These are phyloP conservation scores for Gnetum montanum DNA, from an alignment of 75 land plant species.

Conservation along the genomic window DNA sequence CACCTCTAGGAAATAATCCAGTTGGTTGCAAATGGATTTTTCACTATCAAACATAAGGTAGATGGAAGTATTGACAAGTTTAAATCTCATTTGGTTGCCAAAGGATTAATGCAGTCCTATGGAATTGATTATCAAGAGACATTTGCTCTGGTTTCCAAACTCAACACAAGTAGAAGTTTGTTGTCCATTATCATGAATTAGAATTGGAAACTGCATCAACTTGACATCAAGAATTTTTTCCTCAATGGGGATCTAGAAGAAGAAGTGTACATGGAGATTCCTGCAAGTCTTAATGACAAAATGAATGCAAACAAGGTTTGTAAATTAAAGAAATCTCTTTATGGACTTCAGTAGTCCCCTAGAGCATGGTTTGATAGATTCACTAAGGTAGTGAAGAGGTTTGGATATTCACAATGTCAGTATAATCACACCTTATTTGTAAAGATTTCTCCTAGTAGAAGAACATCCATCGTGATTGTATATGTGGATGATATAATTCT, in stretches of 20 bases:
- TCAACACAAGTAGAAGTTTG: neutral
- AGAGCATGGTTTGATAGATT: no score
- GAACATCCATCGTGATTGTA: no score
- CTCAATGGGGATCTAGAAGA: conserved; percentile 16
- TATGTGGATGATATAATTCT: no score
- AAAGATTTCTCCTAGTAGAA: no score
- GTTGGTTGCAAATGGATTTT: neutral
- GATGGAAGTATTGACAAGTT: neutral
- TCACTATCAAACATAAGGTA: neutral
- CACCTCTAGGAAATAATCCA: neutral
- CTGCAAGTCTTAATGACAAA: neutral
- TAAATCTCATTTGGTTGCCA: neutral
- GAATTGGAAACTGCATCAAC: conserved; percentile 6
- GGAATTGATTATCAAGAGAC: conserved; percentile 4
- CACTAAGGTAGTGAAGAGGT: no score
- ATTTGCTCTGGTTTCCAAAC: conserved; percentile 15
- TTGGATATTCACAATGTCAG: no score
- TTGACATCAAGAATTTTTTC: conserved; percentile 12
- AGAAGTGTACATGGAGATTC: conserved; percentile 9
- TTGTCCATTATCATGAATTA: neutral
- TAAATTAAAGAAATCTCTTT: neutral
- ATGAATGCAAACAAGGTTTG: neutral
- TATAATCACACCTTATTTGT: no score
- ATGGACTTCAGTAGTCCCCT: no score
- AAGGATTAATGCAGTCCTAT: neutral